A percentile compares a stretch with the other conserved stretches of the same genome.
phyloP scores from a whole-genome alignment of 2,329 filamentous ascomycete genomes.

The Fusarium penzigii region DNA sequence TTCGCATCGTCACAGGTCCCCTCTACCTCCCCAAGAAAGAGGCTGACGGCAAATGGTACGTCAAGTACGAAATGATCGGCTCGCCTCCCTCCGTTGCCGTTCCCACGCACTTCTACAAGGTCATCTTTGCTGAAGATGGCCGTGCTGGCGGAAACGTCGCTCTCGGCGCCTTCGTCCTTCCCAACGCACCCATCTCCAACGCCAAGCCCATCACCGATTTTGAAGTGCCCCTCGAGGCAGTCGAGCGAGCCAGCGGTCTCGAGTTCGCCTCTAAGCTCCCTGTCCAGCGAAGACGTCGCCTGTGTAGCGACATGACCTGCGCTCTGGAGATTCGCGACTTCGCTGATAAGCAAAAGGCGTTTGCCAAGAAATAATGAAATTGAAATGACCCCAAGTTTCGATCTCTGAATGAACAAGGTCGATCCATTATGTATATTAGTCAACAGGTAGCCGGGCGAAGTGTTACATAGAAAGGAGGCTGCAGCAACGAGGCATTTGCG shows the following conservation, averaged over 20 bases:
- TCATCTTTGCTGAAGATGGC: constrained; percentile 93
- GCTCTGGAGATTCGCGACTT: constrained; percentile 82
- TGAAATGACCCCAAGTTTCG: neutral
- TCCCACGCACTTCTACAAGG: constrained; percentile 98
- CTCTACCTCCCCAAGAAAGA: constrained; percentile 88
- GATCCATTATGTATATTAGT: neutral
- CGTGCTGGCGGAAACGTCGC: constrained; percentile 71
- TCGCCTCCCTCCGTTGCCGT: constrained; percentile 92
- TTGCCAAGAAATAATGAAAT: constrained; percentile 39
- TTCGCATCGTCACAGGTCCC: constrained; percentile 90
- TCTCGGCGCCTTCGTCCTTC: constrained; percentile 90
- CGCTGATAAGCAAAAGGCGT: constrained; percentile 60
- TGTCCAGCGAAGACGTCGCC: constrained; percentile 67
- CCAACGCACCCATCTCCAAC: constrained; percentile 87
- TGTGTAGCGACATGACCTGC: constrained; percentile 88
- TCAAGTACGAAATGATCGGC: constrained; percentile 94
- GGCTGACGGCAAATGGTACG: constrained; percentile 84
- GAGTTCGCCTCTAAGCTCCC: constrained; percentile 87
- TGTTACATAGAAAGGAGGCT: neutral
- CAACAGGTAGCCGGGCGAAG: neutral
- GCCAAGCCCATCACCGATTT: constrained; percentile 86
- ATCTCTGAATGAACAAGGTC: neutral
- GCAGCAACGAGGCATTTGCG: neutral
- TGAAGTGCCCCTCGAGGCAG: constrained; percentile 88
- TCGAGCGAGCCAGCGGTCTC: constrained; percentile 88